Conservation (phyloP, 2,329 filamentous ascomycete genomes). For the Fusarium zealandicum region DNA sequence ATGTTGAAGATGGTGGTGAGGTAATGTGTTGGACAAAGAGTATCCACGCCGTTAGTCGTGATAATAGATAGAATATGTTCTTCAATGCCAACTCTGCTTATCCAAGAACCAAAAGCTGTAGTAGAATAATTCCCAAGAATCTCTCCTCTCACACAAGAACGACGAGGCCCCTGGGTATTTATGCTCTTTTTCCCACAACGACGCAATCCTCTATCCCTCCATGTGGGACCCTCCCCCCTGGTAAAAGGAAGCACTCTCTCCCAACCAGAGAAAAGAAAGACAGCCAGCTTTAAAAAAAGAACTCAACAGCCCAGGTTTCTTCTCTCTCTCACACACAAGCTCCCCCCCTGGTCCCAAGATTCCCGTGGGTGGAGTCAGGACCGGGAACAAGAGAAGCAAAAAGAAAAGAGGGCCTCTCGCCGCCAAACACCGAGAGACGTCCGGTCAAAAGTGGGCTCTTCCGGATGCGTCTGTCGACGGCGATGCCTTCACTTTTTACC, state of each 20-base stretch:
- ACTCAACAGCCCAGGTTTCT: no score
- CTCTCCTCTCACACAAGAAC: background rate
- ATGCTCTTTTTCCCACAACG: constrained; percentile 23
- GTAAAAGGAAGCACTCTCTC: no score
- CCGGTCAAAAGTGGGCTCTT: constrained; percentile 35
- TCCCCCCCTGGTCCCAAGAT: background rate
- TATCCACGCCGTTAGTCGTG: background rate
- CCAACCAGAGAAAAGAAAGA: no score
- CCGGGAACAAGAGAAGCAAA: background rate
- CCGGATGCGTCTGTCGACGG: constrained; percentile 7
- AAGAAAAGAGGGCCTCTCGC: background rate
- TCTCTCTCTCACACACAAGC: no score
- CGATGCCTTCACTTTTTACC: constrained; percentile 32
- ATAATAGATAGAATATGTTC: no score
- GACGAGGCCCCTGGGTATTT: constrained; percentile 35
- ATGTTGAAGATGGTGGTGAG: background rate
- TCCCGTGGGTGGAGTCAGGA: background rate
- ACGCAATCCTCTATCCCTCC: no score
- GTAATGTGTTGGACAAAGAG: background rate
- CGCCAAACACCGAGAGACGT: constrained; percentile 36
- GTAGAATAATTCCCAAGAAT: background rate
- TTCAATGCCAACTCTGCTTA: no score
- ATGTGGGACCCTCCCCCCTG: no score
- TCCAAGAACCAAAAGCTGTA: no score
- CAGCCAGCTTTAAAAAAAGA: no score